Conservation (phyloP, 345 rosid genomes). For the Moringa oleifera region DNA sequence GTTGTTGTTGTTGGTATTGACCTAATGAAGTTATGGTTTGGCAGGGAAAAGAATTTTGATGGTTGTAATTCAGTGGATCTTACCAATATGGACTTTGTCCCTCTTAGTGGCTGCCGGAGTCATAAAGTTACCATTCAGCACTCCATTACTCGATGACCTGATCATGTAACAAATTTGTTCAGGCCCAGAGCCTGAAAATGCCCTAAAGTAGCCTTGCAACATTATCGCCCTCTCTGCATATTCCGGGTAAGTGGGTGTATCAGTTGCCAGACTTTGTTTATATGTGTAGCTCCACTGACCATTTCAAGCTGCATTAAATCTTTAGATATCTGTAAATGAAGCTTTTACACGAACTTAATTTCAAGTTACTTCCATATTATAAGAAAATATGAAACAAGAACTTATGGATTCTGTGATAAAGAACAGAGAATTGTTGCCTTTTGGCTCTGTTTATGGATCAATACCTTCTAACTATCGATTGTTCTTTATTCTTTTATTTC, state of each 20-base stretch:
- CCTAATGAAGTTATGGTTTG: too few species aligned
- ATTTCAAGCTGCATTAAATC: not conserved
- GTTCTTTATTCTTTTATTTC: too few species aligned
- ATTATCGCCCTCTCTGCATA: not conserved
- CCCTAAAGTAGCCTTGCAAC: too few species aligned
- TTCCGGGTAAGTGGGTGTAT: not conserved
- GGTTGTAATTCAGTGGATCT: conserved; percentile 41
- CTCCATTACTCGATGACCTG: conserved; percentile 58
- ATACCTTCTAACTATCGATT: too few species aligned
- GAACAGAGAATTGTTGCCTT: too few species aligned
- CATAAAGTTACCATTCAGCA: conserved; percentile 54
- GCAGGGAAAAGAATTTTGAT: conserved; percentile 58
- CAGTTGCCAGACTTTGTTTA: not conserved
- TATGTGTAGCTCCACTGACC: too few species aligned
- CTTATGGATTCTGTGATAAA: too few species aligned
- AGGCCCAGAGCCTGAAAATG: not conserved
- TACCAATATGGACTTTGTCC: conserved; percentile 57
- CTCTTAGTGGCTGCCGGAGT: conserved; percentile 55
- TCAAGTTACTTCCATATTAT: not conserved
- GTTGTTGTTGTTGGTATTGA: not conserved
- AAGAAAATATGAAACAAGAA: too few species aligned
- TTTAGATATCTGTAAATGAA: too few species aligned
- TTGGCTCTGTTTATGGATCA: too few species aligned
- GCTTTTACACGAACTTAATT: not conserved
- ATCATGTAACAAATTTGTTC: conserved; percentile 33